phyloP scores from a whole-genome alignment of 2,329 filamentous ascomycete species.

The Graphiopsis chlorocephala region DNA sequence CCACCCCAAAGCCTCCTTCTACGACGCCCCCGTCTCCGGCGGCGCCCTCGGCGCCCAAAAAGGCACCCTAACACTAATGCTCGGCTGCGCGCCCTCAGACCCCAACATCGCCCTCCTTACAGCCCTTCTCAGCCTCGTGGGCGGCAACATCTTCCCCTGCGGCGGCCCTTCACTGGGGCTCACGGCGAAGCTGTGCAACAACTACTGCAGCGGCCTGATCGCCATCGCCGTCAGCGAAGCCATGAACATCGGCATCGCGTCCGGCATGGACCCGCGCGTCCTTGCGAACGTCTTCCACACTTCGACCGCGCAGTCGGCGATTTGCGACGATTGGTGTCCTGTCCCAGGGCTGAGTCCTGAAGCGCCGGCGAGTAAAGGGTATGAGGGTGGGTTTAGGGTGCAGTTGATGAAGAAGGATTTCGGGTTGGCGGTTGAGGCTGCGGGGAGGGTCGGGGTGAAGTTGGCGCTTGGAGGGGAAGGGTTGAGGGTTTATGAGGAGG shows the following conservation, averaged over 20 bases:
- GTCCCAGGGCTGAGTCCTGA: conserved; percentile 50
- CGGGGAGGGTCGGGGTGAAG: conserved; percentile 50
- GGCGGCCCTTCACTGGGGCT: conserved; percentile 56
- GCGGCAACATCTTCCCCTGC: conserved; percentile 54
- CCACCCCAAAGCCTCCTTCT: conserved; percentile 47
- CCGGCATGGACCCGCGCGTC: conserved; percentile 55
- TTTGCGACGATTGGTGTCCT: conserved; percentile 52
- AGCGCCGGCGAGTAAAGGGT: conserved; percentile 49
- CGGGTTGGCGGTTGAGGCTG: conserved; percentile 53
- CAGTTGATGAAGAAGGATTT: conserved; percentile 62
- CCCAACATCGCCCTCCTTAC: conserved; percentile 44
- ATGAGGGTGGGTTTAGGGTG: conserved; percentile 57
- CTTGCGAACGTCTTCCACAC: conserved; percentile 52
- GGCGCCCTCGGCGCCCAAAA: conserved; percentile 53
- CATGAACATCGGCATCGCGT: conserved; percentile 59
- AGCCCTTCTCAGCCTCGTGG: conserved; percentile 52
- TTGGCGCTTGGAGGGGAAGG: conserved; percentile 52
- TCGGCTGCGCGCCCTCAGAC: conserved; percentile 49
- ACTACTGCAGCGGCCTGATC: conserved; percentile 59
- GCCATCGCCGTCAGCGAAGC: conserved; percentile 58
- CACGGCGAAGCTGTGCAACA: conserved; percentile 60
- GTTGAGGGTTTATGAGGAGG: conserved; percentile 51
- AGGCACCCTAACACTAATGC: conserved; percentile 55
- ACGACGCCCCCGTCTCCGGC: conserved; percentile 54
- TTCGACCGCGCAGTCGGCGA: conserved; percentile 52